A percentile compares a stretch with the other conserved stretches of the same genome.
phyloP scores from a whole-genome alignment of 805 yeast species.

The Wickerhamomyces tratensis region DNA sequence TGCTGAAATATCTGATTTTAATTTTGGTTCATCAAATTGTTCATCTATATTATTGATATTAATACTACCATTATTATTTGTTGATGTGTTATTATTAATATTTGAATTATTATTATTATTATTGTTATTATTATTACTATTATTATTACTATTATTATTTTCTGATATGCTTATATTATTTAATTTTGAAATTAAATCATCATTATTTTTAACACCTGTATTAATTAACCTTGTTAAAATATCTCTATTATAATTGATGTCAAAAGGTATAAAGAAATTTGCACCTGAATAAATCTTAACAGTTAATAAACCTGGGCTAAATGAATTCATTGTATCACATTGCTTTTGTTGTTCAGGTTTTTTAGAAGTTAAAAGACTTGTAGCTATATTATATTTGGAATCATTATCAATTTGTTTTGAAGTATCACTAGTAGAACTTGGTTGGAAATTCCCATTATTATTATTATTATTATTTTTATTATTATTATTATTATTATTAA shows the following conservation, averaged over 20 bases:
- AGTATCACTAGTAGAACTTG: too few relatives aligned
- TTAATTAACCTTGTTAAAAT: constrained; percentile 56
- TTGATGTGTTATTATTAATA: neutral
- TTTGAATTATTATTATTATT: constrained; percentile 3
- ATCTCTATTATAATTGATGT: constrained; percentile 53
- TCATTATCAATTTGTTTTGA: too few relatives aligned
- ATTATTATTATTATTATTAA: too few relatives aligned
- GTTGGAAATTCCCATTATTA: neutral
- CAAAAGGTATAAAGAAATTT: constrained; percentile 61
- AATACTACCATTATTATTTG: neutral
- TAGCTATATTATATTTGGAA: too few relatives aligned
- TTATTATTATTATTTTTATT: too few relatives aligned
- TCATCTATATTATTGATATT: constrained; percentile 19
- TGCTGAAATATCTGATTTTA: constrained; percentile 17
- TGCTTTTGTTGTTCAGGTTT: neutral
- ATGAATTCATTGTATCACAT: constrained; percentile 9
- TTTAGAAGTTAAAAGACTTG: neutral
- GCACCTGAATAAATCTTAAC: constrained; percentile 68
- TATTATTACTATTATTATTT: constrained; percentile 4
- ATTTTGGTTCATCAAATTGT: constrained; percentile 23
- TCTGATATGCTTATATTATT: constrained; percentile 9
- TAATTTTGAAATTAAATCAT: constrained; percentile 11
- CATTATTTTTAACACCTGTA: constrained; percentile 32
- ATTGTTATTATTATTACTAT: constrained; percentile 1
- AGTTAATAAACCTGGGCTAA: constrained; percentile 64